Evolutionary conservation across 2,329 filamentous ascomycete species (phyloP), one percentile per base, ranked within the genome.

Genomic region (Emmonsia crescens): DNA sequence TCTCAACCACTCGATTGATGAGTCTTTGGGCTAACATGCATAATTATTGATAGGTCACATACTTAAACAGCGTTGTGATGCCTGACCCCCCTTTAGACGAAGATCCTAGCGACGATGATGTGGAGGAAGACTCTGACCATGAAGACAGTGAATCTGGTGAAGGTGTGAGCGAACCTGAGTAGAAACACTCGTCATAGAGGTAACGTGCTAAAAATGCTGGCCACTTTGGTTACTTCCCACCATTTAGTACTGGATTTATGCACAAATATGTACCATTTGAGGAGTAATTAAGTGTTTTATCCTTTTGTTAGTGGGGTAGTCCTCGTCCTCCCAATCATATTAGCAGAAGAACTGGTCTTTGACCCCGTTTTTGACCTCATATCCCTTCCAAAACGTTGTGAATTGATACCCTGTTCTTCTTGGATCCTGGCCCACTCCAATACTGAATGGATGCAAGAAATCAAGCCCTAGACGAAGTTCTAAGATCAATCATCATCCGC

Each of bases 51-150:
- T 67, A 89, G 87, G 78, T 91, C 60, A 83, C 85, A 36, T 89
- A 88, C 73, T 73, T 91, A 63, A 91, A 91, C 69, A 83, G 80
- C 62, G 80, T 89, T 51, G 86, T 89, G 62, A 89, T 89, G 86
- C 88, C 88, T 2, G 88, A 91, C 70, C 80, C 79, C 6, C 79
- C 79, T 16, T 76, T 77, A 12, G 70, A 72, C 5, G 76, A 77
- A 36, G 57, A 49, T 59, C 70, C 70, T 9, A 72, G 72, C 12
- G 75, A 74, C 5, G 74, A 74, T 0, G 75, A 67, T 24, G 48
- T 49, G 16, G 57, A 48, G 44, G 64, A 57, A 44, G 65, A 63
- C 36, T 59, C 65, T 19, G 63, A 58, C 42, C 62, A 64, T 58
- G 65, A 62, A 38, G 59, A 60, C 14, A 33, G 24, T 42, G 60